Base-by-base conservation (phyloP, 169 alveolate species). In the Amoebophrya sp. region DNA sequence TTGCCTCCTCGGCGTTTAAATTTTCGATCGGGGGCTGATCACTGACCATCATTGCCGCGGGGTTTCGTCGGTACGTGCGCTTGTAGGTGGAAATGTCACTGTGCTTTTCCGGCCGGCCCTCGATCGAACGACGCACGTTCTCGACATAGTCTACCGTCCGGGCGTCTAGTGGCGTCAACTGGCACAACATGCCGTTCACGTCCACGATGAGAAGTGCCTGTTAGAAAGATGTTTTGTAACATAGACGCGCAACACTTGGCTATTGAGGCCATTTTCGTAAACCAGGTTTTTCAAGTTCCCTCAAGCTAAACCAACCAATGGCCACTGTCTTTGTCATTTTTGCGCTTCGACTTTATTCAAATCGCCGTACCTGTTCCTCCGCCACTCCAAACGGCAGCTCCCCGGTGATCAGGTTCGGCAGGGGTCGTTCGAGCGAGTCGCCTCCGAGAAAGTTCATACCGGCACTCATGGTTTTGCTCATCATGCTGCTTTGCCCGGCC, bases 291-390 rank as follows among this genome's bases (percentile, higher is more conserved):
- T n/a, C n/a, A n/a, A n/a, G n/a, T n/a, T n/a, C n/a, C n/a, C n/a
- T n/a, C n/a, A n/a, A n/a, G n/a, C n/a, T n/a, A n/a, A n/a, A n/a
- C n/a, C n/a, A n/a, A n/a, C n/a, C n/a, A n/a, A n/a, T n/a, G n/a
- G n/a, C n/a, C n/a, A n/a, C n/a, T n/a, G n/a, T n/a, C n/a, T n/a
- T n/a, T n/a, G n/a, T n/a, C n/a, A n/a, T n/a, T n/a, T n/a, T n/a
- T n/a, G n/a, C n/a, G n/a, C n/a, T n/a, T n/a, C n/a, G n/a, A n/a
- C n/a, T n/a, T n/a, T n/a, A n/a, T n/a, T n/a, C n/a, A n/a, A n/a
- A n/a, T n/a, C n/a, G n/a, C n/a, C n/a, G 29, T 66, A 66, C 83
- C 83, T 66, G 83, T 25, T 66, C 83, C 83, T 66, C 83, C 29
- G 29, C 18, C 7, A 66, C 35, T 2, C 32, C 83, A 7, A 25